phyloP scores from a whole-genome alignment of 2,329 filamentous ascomycete genomes.

The Penicillium thymicola region DNA sequence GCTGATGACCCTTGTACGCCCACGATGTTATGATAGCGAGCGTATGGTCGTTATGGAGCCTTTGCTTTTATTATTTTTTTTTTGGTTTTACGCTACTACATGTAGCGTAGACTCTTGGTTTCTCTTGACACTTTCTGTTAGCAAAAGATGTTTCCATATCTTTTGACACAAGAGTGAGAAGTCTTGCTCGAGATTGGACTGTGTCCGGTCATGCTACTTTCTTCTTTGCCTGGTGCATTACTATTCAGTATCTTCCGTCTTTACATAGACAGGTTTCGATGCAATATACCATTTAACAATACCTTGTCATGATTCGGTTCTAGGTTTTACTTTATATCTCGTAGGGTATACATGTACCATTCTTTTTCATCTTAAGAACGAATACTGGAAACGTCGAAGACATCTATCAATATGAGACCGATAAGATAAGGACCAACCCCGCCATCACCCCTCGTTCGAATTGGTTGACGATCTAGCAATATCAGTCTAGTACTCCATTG shows the following conservation, averaged over 20 bases:
- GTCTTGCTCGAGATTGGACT: not conserved
- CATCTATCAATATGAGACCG: not conserved
- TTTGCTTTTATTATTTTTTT: constrained; percentile 1
- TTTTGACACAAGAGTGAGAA: not conserved
- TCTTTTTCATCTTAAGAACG: not conserved
- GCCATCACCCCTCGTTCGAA: not conserved
- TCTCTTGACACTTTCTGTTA: not conserved
- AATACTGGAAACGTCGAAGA: not conserved
- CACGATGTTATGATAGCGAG: constrained; percentile 36
- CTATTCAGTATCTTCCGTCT: constrained; percentile 3
- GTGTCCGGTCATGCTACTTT: not conserved
- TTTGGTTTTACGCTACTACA: not conserved
- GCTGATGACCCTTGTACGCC: constrained; percentile 2
- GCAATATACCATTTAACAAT: constrained; percentile 12
- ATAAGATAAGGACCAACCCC: constrained; percentile 14
- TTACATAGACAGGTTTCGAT: constrained; percentile 12
- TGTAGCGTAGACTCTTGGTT: not conserved
- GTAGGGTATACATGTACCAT: not conserved
- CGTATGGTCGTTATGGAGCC: constrained; percentile 28
- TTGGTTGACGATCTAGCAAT: not conserved
- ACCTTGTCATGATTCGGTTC: not conserved
- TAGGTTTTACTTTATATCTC: not conserved
- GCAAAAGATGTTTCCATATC: not conserved
- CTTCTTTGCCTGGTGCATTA: constrained; percentile 11
- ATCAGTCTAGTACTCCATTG: not conserved